Conservation (phyloP, 805 yeast genomes). For the Hanseniaspora jakobsenii region DNA sequence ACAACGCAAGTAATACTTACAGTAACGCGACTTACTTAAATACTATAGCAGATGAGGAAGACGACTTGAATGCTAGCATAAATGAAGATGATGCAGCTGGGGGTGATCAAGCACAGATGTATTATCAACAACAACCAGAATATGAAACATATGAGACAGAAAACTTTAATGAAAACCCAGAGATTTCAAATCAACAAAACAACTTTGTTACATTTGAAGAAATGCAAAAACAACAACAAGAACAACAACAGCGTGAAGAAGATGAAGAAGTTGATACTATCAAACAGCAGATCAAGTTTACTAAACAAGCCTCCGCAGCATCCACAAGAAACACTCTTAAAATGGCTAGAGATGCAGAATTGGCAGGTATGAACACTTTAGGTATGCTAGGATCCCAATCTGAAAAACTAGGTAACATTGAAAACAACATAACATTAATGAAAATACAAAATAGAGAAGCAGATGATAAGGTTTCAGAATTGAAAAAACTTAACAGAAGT, state of each 20-base stretch:
- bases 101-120: slow-evolving; percentile 24
- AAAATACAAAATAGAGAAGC: slow-evolving; percentile 74
- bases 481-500: slow-evolving; percentile 66
- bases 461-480: slow-evolving; percentile 67
- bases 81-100: slow-evolving; percentile 18
- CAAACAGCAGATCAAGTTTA: slow-evolving; percentile 67
- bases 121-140: slow-evolving; percentile 14
- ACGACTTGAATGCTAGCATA: slow-evolving; percentile 26
- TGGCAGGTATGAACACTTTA: slow-evolving; percentile 64
- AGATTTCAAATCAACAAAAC: slow-evolving; percentile 36
- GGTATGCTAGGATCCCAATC: slow-evolving; percentile 93
- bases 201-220: slow-evolving; percentile 28
- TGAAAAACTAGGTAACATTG: slow-evolving; percentile 70
- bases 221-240: slow-evolving; percentile 29
- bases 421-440: slow-evolving; percentile 62
- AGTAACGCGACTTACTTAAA: no score
- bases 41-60: slow-evolving; percentile 23
- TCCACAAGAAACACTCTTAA: slow-evolving; percentile 73
- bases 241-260: slow-evolving; percentile 39
- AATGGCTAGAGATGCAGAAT: slow-evolving; percentile 60
- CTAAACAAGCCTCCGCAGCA: slow-evolving; percentile 76
- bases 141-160: slow-evolving; percentile 37
- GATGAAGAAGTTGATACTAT: slow-evolving; percentile 85
- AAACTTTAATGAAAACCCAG: slow-evolving; percentile 61
- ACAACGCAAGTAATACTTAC: not conserved